Percentiles rank a stretch among this genome's conserved stretches.
phyloP scores from a whole-genome alignment of 148 eudicot species.

The Vaccinium vitisidaea region DNA sequence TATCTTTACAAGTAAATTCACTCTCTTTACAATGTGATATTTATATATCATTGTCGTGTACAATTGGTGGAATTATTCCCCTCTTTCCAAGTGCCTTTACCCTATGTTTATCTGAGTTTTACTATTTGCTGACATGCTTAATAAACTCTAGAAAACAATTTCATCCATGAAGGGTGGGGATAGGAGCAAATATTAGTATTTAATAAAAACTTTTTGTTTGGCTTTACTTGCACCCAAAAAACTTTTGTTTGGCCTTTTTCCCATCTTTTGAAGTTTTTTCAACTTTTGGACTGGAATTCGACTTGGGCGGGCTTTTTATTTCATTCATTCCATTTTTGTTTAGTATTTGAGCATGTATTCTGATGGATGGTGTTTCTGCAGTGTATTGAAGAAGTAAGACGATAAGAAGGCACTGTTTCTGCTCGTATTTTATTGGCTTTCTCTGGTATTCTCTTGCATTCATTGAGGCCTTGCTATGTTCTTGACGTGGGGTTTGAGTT shows the following conservation, averaged over 20 bases:
- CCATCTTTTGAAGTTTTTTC: not conserved
- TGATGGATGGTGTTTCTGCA: constrained; percentile 32
- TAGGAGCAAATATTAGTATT: not conserved
- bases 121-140: not conserved
- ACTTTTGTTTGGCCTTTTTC: not conserved
- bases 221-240: not conserved
- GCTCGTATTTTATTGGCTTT: constrained; percentile 4
- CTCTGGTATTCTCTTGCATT: not conserved
- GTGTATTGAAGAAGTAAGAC: constrained; percentile 57
- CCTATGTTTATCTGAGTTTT: not conserved
- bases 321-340: not conserved
- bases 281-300: not conserved
- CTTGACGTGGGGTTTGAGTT: not conserved
- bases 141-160: not conserved
- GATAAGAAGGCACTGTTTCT: not conserved
- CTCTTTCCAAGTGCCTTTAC: not conserved
- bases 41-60: not conserved
- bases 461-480: not conserved
- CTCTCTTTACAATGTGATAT: not conserved
- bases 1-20: constrained; percentile 90
- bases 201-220: not conserved
- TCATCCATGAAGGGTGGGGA: not conserved
- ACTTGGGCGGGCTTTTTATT: not conserved
- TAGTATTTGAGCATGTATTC: not conserved
- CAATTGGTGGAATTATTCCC: not conserved